Conservation (phyloP, 257 asterid species). For the Eustoma russellianum region DNA sequence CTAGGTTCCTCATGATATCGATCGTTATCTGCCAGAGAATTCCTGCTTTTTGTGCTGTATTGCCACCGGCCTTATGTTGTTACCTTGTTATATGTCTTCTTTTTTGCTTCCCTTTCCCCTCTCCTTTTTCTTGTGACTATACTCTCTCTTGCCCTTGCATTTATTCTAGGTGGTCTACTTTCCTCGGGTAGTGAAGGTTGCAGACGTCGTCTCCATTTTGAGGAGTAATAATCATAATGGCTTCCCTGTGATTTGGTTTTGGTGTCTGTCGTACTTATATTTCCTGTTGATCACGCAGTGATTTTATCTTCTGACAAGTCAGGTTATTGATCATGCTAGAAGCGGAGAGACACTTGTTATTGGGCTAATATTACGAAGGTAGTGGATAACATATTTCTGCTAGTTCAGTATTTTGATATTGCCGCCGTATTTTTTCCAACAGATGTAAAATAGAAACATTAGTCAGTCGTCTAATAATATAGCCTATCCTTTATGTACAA, state of each 20-base stretch:
- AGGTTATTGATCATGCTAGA: slow-evolving; percentile 91
- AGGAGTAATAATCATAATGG: slow-evolving; percentile 91
- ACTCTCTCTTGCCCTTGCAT: too few species aligned
- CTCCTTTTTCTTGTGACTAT: slow-evolving; percentile 7
- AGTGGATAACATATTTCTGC: slow-evolving; percentile 6
- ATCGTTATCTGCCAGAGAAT: too few species aligned
- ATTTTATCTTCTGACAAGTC: slow-evolving; percentile 12
- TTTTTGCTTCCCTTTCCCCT: slow-evolving; percentile 11
- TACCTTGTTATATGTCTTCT: neutral
- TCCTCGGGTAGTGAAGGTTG: slow-evolving; percentile 86
- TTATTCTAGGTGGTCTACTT: slow-evolving; percentile 60
- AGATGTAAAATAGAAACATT: neutral
- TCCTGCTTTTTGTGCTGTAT: neutral
- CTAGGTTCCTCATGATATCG: too few species aligned
- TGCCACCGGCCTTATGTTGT: neutral
- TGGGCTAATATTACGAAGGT: slow-evolving; percentile 94
- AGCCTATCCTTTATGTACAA: too few species aligned
- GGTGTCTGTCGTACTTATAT: slow-evolving; percentile 7
- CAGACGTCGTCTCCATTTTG: slow-evolving; percentile 72
- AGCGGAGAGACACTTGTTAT: slow-evolving; percentile 89
- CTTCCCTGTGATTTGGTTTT: slow-evolving; percentile 59
- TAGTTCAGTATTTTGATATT: neutral
- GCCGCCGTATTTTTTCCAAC: slow-evolving; percentile 2
- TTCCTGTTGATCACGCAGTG: slow-evolving; percentile 4
- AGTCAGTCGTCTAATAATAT: too few species aligned